Conservation (phyloP, 148 eudicot species). For the Rheum nobile region DNA sequence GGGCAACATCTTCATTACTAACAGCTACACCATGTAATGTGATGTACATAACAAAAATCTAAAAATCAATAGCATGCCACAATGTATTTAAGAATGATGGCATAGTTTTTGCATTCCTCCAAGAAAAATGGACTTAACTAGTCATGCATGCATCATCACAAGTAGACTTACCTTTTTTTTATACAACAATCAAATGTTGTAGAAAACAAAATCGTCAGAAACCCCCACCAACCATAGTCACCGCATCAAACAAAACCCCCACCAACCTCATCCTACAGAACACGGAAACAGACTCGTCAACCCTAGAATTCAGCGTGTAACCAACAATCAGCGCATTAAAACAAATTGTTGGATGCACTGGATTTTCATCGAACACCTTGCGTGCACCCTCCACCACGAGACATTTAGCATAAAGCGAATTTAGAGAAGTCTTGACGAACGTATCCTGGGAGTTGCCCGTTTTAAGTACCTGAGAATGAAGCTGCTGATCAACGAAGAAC, state of each 20-base stretch:
- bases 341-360: slow-evolving; percentile 45
- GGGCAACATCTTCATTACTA: too few species aligned
- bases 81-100: too few species aligned
- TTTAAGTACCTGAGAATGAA: slow-evolving; percentile 55
- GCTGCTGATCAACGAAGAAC: slow-evolving; percentile 37
- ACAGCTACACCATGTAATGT: too few species aligned
- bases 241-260: slow-evolving; percentile 33
- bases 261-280: slow-evolving; percentile 38
- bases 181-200: too few species aligned
- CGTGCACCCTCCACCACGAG: slow-evolving; percentile 24
- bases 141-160: too few species aligned
- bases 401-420: slow-evolving; percentile 47
- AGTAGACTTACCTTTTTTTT: too few species aligned
- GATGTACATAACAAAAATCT: too few species aligned
- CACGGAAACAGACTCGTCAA: slow-evolving; percentile 21
- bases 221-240: slow-evolving; percentile 64
- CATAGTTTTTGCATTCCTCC: too few species aligned
- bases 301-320: slow-evolving; percentile 20
- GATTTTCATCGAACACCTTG: slow-evolving; percentile 56
- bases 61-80: too few species aligned
- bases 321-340: slow-evolving; percentile 74
- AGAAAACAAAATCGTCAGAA: too few species aligned
- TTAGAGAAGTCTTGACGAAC: slow-evolving; percentile 51
- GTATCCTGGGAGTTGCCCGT: slow-evolving; percentile 48
- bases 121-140: too few species aligned